Evolutionary conservation across 163 green algal genomes (phyloP), one percentile per base, ranked within the genome.

Genomic region (Scenedesmus sp.): DNA sequence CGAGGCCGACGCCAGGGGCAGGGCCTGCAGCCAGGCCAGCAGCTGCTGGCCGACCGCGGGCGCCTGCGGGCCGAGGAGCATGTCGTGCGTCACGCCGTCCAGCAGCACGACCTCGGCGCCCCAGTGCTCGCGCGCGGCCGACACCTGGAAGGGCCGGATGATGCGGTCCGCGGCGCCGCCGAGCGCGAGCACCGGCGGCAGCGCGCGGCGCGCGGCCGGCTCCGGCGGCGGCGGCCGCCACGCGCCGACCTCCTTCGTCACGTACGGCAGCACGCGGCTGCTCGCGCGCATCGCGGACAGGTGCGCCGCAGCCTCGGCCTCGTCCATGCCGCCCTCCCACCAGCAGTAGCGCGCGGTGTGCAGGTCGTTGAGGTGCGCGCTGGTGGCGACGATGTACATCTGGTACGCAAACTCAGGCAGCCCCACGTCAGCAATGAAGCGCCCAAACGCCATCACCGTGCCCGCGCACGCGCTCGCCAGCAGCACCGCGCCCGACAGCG

Each of bases 311-410:
- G 72, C 72, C 18, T 80, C 60, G 7, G 22, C 18, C 18, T 39
- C 28, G 58, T 42, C 44, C 60, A 80, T 26, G 45, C 64, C 31
- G 64, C 50, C 70, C 28, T 63, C 48, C 66, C 66, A 75, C 66
- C 66, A 75, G 48, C 66, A 75, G 50, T 75, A 75, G 29, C 75
- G 66, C 6, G 75, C 75, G 15, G 60, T 62, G 29, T 28, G 33
- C 5, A 69, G 24, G 48, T 82, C 63, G 4, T 51, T 57, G 4
- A 82, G 63, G 51, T 82, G 75, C 48, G 63, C 63, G 36, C 56
- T n/a, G 29, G n/a, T 69, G 50, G 58, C 29, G 3, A 82, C 75
- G 26, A 82, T 82, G 50, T 75, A 82, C 75, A 82, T 82, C 48
- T 82, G 75, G 39, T 67, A 75, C 62, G 57, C 18, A 34, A 75